These are phyloP conservation scores for Aureobasidium mangrovei DNA, from an alignment of 2,329 filamentous ascomycete species.

Conservation along the genomic window DNA sequence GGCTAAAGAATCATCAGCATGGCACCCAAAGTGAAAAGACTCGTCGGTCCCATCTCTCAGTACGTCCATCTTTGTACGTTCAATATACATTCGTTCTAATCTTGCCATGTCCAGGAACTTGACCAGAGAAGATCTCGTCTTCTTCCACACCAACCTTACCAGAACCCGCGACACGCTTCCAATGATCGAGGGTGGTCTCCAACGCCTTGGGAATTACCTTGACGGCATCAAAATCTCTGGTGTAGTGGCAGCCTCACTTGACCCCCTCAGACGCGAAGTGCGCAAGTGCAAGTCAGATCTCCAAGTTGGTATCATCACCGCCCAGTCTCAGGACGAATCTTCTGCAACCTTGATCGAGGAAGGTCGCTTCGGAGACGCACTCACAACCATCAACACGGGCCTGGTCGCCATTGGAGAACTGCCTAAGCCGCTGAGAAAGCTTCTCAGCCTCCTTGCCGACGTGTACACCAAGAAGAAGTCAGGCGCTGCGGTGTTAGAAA, in stretches of 20 bases:
- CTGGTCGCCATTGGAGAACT: background rate
- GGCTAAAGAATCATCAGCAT: background rate
- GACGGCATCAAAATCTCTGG: background rate
- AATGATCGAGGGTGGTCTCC: background rate
- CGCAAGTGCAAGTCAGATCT: background rate
- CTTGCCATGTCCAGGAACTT: background rate
- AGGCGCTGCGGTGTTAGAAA: background rate
- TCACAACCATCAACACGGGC: conserved; percentile 1
- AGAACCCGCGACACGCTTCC: background rate
- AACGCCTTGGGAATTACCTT: background rate
- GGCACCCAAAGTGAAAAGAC: background rate
- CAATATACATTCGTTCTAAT: background rate
- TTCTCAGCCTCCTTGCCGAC: background rate
- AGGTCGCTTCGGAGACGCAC: background rate
- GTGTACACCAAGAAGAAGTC: background rate
- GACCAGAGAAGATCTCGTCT: conserved; percentile 1
- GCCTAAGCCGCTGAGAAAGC: background rate
- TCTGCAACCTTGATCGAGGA: background rate
- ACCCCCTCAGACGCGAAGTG: background rate
- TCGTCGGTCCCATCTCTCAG: background rate
- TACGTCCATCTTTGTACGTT: background rate
- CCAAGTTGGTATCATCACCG: background rate
- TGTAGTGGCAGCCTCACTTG: background rate
- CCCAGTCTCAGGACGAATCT: background rate
- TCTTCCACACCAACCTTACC: background rate